Base-by-base conservation (phyloP, 306 rosid species). In the Canavalia ensiformis region DNA sequence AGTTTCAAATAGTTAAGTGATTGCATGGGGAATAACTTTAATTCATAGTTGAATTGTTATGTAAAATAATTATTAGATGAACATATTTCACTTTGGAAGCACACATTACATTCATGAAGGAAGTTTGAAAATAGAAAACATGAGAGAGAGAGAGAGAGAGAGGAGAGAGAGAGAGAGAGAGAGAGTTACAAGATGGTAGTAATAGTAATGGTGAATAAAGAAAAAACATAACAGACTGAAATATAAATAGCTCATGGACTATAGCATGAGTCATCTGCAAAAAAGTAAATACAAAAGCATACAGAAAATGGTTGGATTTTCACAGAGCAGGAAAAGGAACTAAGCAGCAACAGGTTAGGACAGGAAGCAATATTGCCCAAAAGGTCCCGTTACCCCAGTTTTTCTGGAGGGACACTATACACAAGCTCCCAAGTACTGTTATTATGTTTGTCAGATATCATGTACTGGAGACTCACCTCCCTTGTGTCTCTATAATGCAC, bases 401-500 rank as follows among this genome's bases (percentile, higher is more conserved):
- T 84, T 75, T 47, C 13, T 60, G 2, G 30, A 68, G 67, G 51
- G 42, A 29, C 8, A 46, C 42, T 34, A 52, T 4, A 45, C 25
- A 37, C 46, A 69, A 28, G 18, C 44, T 41, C 25, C 39, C 62
- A 79, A 73, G 68, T 68, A 50, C 62, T 18, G 31, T 39, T 85
- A 51, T 9, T 45, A 73, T 47, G 70, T 46, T 68, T 46, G 35
- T 74, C 81, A 58, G 65, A n/a, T 60, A 51, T 72, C 60, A 72
- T 52, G 56, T 55, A 58, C 25, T 37, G 47, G 58, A 79, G 86
- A 85, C 90, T 88, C 78, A 92, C 98, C 97, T 91, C 95, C 25
- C 79, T 84, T 66, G 87, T 92, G 73, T 92, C 90, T 85, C 97
- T 88, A 77, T 95, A 91, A 83, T 90, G 98, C 41, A 95, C 97